A percentile compares a stretch with the other conserved stretches of the same genome.
Conservation (phyloP, 257 asterid genomes). For the Nemophila menziesii region DNA sequence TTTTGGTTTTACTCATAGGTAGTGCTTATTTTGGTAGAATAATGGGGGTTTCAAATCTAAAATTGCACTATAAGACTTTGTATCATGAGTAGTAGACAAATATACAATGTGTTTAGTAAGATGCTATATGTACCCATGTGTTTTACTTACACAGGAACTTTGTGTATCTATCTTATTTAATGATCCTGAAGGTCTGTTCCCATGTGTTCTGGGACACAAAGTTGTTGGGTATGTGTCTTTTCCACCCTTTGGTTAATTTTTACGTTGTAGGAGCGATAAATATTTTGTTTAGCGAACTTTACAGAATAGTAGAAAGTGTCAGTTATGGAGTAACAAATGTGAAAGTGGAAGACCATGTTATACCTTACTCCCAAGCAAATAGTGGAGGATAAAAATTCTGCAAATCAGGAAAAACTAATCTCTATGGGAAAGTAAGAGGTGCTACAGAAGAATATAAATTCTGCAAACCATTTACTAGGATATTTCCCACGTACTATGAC, state of each 20-base stretch:
- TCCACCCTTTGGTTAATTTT: background rate
- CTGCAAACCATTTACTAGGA: no score
- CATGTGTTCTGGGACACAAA: conserved; percentile 96
- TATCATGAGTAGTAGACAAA: no score
- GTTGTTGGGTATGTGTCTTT: conserved; percentile 82
- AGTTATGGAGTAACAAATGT: conserved; percentile 94
- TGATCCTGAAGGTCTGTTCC: conserved; percentile 99
- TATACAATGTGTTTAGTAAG: no score
- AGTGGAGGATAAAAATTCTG: conserved; percentile 92
- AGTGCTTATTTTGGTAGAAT: no score
- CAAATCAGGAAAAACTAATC: conserved; percentile 92
- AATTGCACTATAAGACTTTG: no score
- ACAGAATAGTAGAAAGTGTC: conserved; percentile 77
- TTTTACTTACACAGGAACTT: no score
- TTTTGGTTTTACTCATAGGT: no score
- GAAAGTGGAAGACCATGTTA: conserved; percentile 90
- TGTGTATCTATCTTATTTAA: conserved; percentile 29
- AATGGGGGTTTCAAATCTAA: no score
- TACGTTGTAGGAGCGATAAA: background rate
- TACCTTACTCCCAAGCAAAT: conserved; percentile 98
- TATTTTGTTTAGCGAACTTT: conserved; percentile 4
- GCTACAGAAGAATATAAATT: conserved; percentile 99
- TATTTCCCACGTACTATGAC: no score
- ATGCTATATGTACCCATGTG: no score
- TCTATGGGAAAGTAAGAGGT: conserved; percentile 81